Conservation (phyloP, 768 basidiomycete species). For the Hericium alpestre region DNA sequence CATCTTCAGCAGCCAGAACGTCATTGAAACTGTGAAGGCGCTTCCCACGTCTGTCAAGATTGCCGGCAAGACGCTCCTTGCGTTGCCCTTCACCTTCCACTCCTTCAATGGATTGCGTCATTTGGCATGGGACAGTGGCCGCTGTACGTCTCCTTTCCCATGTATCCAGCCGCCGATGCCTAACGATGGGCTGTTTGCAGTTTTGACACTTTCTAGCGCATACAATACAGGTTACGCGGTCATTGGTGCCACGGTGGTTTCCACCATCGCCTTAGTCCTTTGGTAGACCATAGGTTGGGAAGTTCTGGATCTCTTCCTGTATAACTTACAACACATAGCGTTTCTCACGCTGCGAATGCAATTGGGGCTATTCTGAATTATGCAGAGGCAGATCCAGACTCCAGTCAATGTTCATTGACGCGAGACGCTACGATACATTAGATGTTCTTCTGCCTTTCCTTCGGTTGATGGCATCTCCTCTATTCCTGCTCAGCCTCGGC, state of each 20-base stretch:
- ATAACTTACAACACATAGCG: too few species aligned
- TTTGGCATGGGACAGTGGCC: conserved; percentile 79
- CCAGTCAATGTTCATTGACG: not conserved
- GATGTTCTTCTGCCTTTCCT: not conserved
- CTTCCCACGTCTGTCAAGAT: conserved; percentile 74
- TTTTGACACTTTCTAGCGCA: conserved; percentile 68
- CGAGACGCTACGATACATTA: not conserved
- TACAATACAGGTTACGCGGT: conserved; percentile 81
- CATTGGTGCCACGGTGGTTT: conserved; percentile 63
- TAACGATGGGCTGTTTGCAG: conserved; percentile 27
- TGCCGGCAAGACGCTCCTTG: conserved; percentile 66
- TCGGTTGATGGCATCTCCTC: not conserved
- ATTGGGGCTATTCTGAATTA: too few species aligned
- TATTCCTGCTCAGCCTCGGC: not conserved
- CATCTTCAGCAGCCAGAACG: conserved; percentile 67
- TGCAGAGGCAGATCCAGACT: not conserved
- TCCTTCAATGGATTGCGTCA: conserved; percentile 84
- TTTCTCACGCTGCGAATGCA: too few species aligned
- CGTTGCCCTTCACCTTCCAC: conserved; percentile 86
- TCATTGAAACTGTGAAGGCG: conserved; percentile 60
- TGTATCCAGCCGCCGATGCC: not conserved
- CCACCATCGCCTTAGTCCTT: conserved; percentile 62
- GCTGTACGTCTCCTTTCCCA: conserved; percentile 48
- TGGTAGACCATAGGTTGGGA: conserved; percentile 21
- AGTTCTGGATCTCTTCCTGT: too few species aligned